Base-by-base conservation (phyloP, 1,139 yeast species). In the Yamadazyma blattariae region DNA sequence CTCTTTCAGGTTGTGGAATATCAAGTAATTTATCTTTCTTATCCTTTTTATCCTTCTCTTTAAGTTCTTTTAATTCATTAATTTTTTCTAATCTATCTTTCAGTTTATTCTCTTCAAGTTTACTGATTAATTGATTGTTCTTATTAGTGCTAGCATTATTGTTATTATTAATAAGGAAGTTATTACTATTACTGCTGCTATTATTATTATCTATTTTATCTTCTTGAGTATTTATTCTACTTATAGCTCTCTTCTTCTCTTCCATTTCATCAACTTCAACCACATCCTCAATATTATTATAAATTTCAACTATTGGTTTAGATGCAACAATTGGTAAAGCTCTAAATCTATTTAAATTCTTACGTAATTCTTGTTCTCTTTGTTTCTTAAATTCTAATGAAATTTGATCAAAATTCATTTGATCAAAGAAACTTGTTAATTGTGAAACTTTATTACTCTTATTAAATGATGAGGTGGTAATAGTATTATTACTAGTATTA, bases 221-320 rank as follows among this genome's bases (percentile, higher is more conserved):
- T 5, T 24, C 34, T 5, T 32, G 40, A 18, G 27, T 14, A 9
- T 27, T 33, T 9, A 32, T 6, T n/a, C 27, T 21, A 16, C 23
- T 20, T 12, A 33, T n/a, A 4, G 27, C 32, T 23, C 27, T 29
- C 18, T 7, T 15, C 21, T 35, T 29, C 25, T 38, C 40, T 17
- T 33, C 36, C 13, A 23, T 37, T 14, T 41, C 59, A 27, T 62
- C 69, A 4, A 56, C 67, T 42, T 64, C 71, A 15, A 88, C 96
- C 1, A 95, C 97, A 59, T 89, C 97, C 46, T 83, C 83, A 25
- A 88, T 94, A 51, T 87, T 84, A 47, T 87, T 83, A 56, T 86
- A 92, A 20, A 94, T 86, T 49, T 90, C 97, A 20, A 90, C 97
- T 38, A 87, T 84, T 0, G 98, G 97, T 42, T 77, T 80, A 4